phyloP scores from a whole-genome alignment of 164 flowering plant species.

The Kalanchoe fedtschenkoi region DNA sequence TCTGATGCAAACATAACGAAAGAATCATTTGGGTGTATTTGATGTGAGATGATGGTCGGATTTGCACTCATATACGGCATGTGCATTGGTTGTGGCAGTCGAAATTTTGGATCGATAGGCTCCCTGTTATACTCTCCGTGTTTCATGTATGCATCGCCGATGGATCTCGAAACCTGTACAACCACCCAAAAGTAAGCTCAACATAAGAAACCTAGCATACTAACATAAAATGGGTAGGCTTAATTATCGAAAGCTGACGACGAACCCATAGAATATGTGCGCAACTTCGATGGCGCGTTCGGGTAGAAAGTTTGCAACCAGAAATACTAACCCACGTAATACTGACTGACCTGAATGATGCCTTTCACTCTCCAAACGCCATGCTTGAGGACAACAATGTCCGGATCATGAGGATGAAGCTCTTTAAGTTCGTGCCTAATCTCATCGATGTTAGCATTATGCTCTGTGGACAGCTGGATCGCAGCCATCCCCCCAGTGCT shows the following conservation, averaged over 20 bases:
- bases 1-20: too few species aligned
- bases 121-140: constrained; percentile 51
- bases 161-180: constrained; percentile 73
- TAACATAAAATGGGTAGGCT: too few species aligned
- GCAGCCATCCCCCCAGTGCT: constrained; percentile 39
- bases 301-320: too few species aligned
- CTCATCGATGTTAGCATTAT: constrained; percentile 55
- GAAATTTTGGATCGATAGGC: constrained; percentile 43
- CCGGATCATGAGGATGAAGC: constrained; percentile 64
- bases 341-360: constrained; percentile 61
- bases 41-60: constrained; percentile 46
- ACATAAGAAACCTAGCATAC: background rate
- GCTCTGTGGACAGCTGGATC: constrained; percentile 60
- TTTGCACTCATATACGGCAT: constrained; percentile 55
- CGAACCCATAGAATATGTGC: too few species aligned
- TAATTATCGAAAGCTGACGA: too few species aligned
- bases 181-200: constrained; percentile 8
- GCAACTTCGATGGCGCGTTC: too few species aligned
- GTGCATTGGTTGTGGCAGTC: constrained; percentile 54
- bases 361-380: constrained; percentile 91
- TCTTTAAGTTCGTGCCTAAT: constrained; percentile 56
- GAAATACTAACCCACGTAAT: too few species aligned
- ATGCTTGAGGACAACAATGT: constrained; percentile 60
- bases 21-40: constrained; percentile 58
- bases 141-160: constrained; percentile 76